Evolutionary conservation across 495 filamentous ascomycete genomes (phyloP), one percentile per base, ranked within the genome.

Genomic region (Aspergillus homomorphus): DNA sequence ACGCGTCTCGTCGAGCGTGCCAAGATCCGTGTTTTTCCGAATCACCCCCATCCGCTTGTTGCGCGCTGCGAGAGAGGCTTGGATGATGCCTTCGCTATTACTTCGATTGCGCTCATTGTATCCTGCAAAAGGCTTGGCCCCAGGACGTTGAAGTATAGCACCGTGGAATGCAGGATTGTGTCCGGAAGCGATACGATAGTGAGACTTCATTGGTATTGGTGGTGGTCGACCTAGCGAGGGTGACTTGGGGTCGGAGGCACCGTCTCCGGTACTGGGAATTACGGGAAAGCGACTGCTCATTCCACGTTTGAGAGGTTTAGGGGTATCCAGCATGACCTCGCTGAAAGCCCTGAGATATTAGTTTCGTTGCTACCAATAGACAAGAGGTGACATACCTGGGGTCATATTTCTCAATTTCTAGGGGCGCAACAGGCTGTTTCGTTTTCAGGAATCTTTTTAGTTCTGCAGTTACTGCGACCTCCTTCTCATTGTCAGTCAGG

Each of bases 41-140:
- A 96, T 85, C 24, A 95, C 86, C 5, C 92, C 92, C 90, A 96
- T 96, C 6, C 93, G 84, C 63, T 87, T 86, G 54, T 67, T 80
- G 58, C 74, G 88, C 75, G 79, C 76, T 10, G 77, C 70, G 51
- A 74, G 68, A 14, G 84, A 81, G 20, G 80, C 80, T 44, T 85
- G 81, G 33, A 90, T 80, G 16, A 90, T 79, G 21, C 89, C 91
- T 68, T 98, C 93, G 57, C 91, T 96, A 62, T 96, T 94, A 62
- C 91, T 96, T 45, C 93, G 85, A 45, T 90, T 84, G 22, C 92
- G 84, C 65, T 98, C 93, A 66, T 87, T 93, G 10, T 82, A 80
- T 21, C 68, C 65, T 24, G 66, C 19, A 33, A 91, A 73, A 33
- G 90, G 89, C 65, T 85, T 81, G 26, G 89, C 76, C 16, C 83